These are phyloP conservation scores for Trichoderma asperelloides DNA, from an alignment of 495 filamentous ascomycete genomes.

Conservation along the genomic window DNA sequence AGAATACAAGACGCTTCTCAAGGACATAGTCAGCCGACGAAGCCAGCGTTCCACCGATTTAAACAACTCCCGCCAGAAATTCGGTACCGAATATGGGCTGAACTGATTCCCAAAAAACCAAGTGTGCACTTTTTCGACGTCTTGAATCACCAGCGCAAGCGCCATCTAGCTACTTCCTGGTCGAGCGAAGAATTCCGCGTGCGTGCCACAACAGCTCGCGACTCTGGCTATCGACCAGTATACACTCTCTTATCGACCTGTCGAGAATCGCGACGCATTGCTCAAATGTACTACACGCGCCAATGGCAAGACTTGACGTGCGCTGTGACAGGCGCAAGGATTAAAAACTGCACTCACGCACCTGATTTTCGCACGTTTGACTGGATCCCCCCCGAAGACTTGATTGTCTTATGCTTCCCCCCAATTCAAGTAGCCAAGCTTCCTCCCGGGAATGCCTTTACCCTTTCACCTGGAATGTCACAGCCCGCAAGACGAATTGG, in stretches of 20 bases:
- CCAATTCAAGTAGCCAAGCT: not conserved
- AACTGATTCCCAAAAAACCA: not conserved
- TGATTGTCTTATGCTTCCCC: not conserved
- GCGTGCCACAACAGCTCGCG: not conserved
- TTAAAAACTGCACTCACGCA: not conserved
- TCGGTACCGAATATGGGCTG: not conserved
- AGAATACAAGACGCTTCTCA: not conserved
- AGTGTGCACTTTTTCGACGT: slow-evolving; percentile 4
- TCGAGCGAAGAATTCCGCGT: not conserved
- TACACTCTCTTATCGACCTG: not conserved
- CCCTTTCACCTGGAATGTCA: not conserved
- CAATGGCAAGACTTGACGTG: not conserved
- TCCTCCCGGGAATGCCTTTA: not conserved
- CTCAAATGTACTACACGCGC: not conserved
- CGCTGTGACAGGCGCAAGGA: not conserved
- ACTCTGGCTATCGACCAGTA: not conserved
- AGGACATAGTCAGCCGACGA: not conserved
- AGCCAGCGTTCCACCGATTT: not conserved
- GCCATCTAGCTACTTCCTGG: not conserved
- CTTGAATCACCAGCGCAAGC: not conserved
- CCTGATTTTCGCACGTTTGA: not conserved
- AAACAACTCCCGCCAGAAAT: not conserved
- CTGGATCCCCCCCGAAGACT: not conserved
- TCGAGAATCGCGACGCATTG: not conserved
- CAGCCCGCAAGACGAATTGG: not conserved